These are phyloP conservation scores for Aspergillus ibericus DNA, from an alignment of 2,329 filamentous ascomycete species.

Conservation along the genomic window DNA sequence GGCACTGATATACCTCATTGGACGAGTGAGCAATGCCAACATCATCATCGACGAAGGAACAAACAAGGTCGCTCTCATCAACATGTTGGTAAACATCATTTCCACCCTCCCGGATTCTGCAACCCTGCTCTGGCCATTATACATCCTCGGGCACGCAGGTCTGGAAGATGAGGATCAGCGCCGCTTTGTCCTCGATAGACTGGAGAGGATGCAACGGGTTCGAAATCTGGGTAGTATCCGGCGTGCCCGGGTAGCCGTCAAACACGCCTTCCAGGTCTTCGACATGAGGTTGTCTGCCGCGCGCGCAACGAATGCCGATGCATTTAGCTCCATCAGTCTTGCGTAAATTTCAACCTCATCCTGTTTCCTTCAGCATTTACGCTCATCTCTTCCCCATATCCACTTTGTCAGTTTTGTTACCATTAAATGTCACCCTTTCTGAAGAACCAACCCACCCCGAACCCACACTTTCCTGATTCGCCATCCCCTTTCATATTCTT, in stretches of 20 bases:
- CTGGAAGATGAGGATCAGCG: slow-evolving; percentile 26
- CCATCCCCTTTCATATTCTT: too few species aligned
- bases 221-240: slow-evolving; percentile 33
- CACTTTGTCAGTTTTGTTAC: too few species aligned
- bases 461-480: too few species aligned
- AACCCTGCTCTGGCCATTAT: slow-evolving; percentile 27
- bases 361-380: too few species aligned
- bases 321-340: not conserved
- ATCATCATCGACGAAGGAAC: slow-evolving; percentile 4
- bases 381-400: too few species aligned
- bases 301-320: not conserved
- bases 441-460: too few species aligned
- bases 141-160: slow-evolving; percentile 25
- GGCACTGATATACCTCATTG: slow-evolving; percentile 30
- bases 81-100: slow-evolving; percentile 21
- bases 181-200: slow-evolving; percentile 31
- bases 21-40: slow-evolving; percentile 3
- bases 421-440: too few species aligned
- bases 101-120: slow-evolving; percentile 21
- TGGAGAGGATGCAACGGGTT: slow-evolving; percentile 22
- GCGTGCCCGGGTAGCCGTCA: slow-evolving; percentile 22
- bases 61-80: slow-evolving; percentile 16
- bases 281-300: not conserved
- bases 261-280: slow-evolving; percentile 17
- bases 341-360: too few species aligned